A percentile compares a stretch with the other conserved stretches of the same genome.
Conservation (phyloP, 2,329 filamentous ascomycete species). For the Didymella segeticola region DNA sequence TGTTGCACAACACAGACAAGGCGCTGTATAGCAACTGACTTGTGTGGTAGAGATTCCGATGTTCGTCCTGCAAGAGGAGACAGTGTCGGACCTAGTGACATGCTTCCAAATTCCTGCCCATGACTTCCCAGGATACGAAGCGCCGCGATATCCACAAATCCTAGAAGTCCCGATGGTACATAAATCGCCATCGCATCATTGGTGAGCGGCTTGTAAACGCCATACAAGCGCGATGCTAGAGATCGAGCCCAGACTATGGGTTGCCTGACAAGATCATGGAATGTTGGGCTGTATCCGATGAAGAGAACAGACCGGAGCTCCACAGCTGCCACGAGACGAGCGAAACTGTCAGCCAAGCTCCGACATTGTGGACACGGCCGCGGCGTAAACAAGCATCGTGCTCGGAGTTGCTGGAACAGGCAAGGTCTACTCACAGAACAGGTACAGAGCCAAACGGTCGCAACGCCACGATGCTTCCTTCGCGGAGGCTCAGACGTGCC, state of each 20-base stretch:
- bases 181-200: not conserved
- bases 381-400: slow-evolving; percentile 10
- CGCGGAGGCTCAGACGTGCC: not conserved
- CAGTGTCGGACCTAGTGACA: no score
- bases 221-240: not conserved
- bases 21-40: no score
- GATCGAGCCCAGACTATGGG: not conserved
- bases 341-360: not conserved
- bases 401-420: slow-evolving; percentile 4
- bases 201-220: not conserved
- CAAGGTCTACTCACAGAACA: slow-evolving; percentile 4
- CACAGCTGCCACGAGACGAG: slow-evolving; percentile 14
- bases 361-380: slow-evolving; percentile 6
- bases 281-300: slow-evolving; percentile 13
- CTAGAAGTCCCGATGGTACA: not conserved
- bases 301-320: slow-evolving; percentile 2
- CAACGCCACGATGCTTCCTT: slow-evolving; percentile 9
- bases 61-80: no score
- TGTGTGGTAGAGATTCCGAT: no score
- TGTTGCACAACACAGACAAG: not conserved
- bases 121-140: not conserved
- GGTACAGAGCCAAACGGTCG: not conserved
- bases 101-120: not conserved
- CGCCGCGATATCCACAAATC: not conserved
- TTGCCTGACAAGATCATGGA: not conserved